Evolutionary conservation across 2,329 filamentous ascomycete genomes (phyloP).

Genomic region (Talaromyces sp.): DNA sequence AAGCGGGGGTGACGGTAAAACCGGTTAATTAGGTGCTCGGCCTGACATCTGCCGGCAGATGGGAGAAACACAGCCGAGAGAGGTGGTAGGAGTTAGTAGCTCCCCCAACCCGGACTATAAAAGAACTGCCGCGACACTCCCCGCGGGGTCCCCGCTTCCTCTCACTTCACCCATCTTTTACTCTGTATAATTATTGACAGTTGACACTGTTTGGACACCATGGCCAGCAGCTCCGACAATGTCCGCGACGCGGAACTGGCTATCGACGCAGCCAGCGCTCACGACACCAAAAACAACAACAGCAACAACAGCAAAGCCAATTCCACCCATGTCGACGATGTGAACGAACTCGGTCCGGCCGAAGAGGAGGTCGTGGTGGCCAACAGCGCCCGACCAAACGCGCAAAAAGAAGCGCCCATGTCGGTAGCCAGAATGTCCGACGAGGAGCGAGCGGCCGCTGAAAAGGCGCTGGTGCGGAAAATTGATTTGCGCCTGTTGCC

Average conservation of each 20-base stretch:
- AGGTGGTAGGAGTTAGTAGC: too few relatives aligned
- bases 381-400: neutral
- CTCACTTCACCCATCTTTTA: neutral
- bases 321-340: neutral
- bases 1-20: neutral
- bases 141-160: neutral
- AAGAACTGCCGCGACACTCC: neutral
- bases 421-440: conserved; percentile 28
- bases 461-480: neutral
- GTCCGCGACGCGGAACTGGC: neutral
- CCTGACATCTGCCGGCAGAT: neutral
- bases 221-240: neutral
- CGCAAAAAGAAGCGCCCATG: neutral
- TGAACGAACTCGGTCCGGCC: neutral
- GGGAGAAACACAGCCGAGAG: neutral
- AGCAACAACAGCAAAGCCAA: neutral
- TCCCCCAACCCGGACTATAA: neutral
- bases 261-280: neutral
- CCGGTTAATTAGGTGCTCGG: neutral
- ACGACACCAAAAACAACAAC: neutral
- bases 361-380: neutral
- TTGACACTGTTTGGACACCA: neutral
- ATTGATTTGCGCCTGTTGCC: conserved; percentile 3
- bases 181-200: neutral
- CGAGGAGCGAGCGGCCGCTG: neutral